phyloP scores from a whole-genome alignment of 164 flowering plant species.

The Liriodendron chinense region DNA sequence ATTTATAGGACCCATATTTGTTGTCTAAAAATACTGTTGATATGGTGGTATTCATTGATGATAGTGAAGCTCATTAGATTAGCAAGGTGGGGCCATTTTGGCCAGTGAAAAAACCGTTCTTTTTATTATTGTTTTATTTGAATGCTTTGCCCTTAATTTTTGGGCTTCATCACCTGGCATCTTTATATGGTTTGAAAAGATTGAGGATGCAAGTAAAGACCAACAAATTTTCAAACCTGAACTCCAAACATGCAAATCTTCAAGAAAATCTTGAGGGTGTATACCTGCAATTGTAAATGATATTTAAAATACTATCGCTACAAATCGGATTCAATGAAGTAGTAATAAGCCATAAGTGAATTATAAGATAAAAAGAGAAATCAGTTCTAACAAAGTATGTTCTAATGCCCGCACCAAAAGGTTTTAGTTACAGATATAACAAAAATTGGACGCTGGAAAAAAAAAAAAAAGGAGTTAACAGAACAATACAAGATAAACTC shows the following conservation, averaged over 20 bases:
- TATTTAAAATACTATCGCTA: conserved; percentile 11
- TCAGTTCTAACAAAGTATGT: not conserved
- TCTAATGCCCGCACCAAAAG: no score
- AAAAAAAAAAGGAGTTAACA: not conserved
- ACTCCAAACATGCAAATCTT: conserved; percentile 64
- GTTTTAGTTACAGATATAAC: not conserved
- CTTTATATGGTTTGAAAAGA: conserved; percentile 97
- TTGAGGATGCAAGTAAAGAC: conserved; percentile 92
- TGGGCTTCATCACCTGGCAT: conserved; percentile 98
- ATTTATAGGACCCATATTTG: no score
- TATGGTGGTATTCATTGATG: no score
- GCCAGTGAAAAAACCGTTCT: no score
- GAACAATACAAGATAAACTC: not conserved
- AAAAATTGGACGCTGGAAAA: not conserved
- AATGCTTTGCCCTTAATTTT: no score
- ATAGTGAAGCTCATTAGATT: no score
- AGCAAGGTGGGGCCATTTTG: no score
- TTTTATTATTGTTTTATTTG: no score
- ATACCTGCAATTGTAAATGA: conserved; percentile 53
- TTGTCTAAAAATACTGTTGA: no score
- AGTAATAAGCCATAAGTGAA: not conserved
- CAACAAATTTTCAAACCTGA: conserved; percentile 75
- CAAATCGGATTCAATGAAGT: no score
- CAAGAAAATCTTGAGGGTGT: conserved; percentile 61
- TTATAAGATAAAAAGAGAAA: not conserved